These are phyloP conservation scores for Alisma plantagoaquatica DNA, from an alignment of 106 monocot species.

Conservation along the genomic window DNA sequence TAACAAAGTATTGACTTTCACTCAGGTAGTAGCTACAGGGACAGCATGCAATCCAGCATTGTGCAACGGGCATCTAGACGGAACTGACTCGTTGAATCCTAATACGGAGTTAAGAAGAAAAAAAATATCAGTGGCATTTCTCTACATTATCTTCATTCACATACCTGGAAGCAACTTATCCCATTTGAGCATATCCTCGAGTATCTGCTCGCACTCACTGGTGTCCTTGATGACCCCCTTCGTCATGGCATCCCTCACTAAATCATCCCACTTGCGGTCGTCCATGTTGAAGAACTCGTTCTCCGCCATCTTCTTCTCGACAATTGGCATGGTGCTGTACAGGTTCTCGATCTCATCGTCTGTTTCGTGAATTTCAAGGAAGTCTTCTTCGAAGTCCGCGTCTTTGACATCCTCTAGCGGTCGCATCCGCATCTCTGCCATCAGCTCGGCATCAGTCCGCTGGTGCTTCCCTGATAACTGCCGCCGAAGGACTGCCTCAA, in stretches of 20 bases:
- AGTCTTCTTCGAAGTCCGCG: constrained; percentile 64
- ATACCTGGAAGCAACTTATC: constrained; percentile 80
- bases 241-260: constrained; percentile 55
- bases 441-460: constrained; percentile 64
- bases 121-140: neutral
- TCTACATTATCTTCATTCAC: neutral
- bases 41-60: too few relatives aligned
- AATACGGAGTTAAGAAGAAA: neutral
- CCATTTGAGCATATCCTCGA: too few relatives aligned
- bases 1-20: too few relatives aligned
- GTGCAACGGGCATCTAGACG: too few relatives aligned
- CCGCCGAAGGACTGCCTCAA: constrained; percentile 44
- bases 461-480: constrained; percentile 38
- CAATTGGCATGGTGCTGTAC: too few relatives aligned
- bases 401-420: constrained; percentile 45
- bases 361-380: constrained; percentile 60
- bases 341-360: too few relatives aligned
- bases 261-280: constrained; percentile 66
- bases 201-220: constrained; percentile 67
- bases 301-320: constrained; percentile 41
- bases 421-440: constrained; percentile 43
- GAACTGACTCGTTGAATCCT: too few relatives aligned
- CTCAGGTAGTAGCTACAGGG: too few relatives aligned
- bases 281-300: constrained; percentile 76
- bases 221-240: constrained; percentile 52